Conservation (phyloP, 192 early-diverging fungal species). For the Backusella sp. region DNA sequence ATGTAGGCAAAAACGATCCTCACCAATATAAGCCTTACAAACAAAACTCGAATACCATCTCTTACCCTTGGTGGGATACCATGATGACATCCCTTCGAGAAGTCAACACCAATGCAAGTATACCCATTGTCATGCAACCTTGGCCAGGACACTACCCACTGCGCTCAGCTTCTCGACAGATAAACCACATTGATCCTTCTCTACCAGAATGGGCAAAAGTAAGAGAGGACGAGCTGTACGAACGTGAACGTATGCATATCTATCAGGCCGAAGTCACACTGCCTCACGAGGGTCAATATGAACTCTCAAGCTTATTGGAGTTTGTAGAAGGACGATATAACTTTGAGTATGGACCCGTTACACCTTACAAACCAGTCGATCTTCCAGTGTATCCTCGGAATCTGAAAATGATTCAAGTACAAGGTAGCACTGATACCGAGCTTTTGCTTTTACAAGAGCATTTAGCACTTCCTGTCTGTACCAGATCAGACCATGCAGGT, state of each 20-base stretch:
- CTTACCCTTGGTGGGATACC: slow-evolving; percentile 26
- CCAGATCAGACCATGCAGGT: slow-evolving; percentile 29
- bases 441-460: slow-evolving; percentile 26
- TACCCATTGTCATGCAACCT: slow-evolving; percentile 20
- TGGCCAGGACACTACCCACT: slow-evolving; percentile 18
- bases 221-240: background rate
- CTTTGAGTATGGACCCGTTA: slow-evolving; percentile 38
- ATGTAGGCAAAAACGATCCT: background rate
- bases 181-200: background rate
- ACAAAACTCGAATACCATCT: background rate
- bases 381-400: slow-evolving; percentile 23
- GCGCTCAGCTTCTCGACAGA: background rate
- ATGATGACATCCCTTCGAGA: slow-evolving; percentile 15
- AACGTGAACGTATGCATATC: slow-evolving; percentile 39
- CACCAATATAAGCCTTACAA: slow-evolving; percentile 13
- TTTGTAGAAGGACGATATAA: slow-evolving; percentile 49
- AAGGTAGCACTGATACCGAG: background rate
- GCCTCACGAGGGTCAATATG: slow-evolving; percentile 40
- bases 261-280: slow-evolving; percentile 48
- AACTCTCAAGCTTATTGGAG: slow-evolving; percentile 37
- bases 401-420: background rate
- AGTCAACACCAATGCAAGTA: slow-evolving; percentile 7
- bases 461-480: slow-evolving; percentile 46
- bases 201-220: slow-evolving; percentile 15
- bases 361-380: slow-evolving; percentile 33